These are phyloP conservation scores for Aristolochia contorta DNA, from an alignment of 164 flowering plant species.

Conservation along the genomic window DNA sequence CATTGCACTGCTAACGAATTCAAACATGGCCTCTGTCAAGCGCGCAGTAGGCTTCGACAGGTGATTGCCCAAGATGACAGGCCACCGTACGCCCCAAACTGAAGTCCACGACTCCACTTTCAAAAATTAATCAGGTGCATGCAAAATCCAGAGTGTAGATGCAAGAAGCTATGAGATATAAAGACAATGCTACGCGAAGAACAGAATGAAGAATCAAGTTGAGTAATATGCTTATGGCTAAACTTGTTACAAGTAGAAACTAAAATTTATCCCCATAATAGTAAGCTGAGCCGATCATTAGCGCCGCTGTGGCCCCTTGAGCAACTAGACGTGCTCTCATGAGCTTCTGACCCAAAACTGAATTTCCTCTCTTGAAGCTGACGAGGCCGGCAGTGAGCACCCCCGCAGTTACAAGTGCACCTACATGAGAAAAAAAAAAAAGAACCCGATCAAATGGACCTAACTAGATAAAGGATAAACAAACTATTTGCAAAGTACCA, in stretches of 20 bases:
- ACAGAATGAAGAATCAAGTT: not conserved
- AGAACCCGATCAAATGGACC: constrained; percentile 7
- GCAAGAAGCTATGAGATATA: not conserved
- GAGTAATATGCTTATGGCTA: not conserved
- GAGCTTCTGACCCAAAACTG: constrained; percentile 75
- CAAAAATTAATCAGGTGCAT: constrained; percentile 1
- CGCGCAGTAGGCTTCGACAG: no score
- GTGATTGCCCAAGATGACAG: no score
- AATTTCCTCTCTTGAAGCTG: constrained; percentile 85
- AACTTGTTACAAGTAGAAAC: not conserved
- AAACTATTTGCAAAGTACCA: not conserved
- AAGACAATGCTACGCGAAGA: not conserved
- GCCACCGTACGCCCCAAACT: not conserved
- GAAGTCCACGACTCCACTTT: not conserved
- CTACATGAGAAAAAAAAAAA: constrained; percentile 24
- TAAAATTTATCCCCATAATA: constrained; percentile 49
- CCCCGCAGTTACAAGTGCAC: constrained; percentile 85
- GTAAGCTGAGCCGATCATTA: constrained; percentile 85
- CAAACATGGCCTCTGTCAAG: no score
- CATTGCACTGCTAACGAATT: no score
- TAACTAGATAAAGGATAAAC: not conserved
- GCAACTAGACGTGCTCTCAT: constrained; percentile 93
- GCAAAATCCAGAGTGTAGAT: not conserved
- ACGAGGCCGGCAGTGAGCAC: constrained; percentile 88
- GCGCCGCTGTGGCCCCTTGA: constrained; percentile 90